These are phyloP conservation scores for Collybia nuda DNA, from an alignment of 768 basidiomycete species.

Conservation along the genomic window DNA sequence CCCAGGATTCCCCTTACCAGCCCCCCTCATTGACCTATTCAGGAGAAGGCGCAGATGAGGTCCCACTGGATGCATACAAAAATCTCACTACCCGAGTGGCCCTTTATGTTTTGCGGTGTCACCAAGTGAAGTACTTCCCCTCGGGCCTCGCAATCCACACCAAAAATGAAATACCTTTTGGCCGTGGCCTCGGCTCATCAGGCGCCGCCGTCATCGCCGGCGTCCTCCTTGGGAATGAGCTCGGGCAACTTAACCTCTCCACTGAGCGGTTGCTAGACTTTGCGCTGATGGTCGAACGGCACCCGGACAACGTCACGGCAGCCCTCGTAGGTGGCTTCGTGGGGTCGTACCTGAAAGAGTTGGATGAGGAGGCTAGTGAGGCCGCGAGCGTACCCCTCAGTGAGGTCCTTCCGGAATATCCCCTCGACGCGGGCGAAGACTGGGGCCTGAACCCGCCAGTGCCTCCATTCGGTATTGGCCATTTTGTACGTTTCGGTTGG, in stretches of 20 bases:
- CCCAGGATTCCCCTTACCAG: conserved; percentile 30
- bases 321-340: conserved; percentile 97
- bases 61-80: conserved; percentile 93
- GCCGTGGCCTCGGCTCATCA: conserved; percentile 95
- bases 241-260: conserved; percentile 73
- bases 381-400: conserved; percentile 91
- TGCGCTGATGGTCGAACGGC: conserved; percentile 98
- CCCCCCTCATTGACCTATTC: conserved; percentile 72
- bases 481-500: conserved; percentile 91
- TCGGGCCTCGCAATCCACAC: conserved; percentile 71
- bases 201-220: conserved; percentile 99
- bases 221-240: conserved; percentile 83
- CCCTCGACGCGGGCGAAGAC: conserved; percentile 84
- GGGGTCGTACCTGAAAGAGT: conserved; percentile 90
- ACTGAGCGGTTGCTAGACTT: conserved; percentile 84
- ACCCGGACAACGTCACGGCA: conserved; percentile 98
- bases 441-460: conserved; percentile 90
- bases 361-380: conserved; percentile 75
- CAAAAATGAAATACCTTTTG: conserved; percentile 95
- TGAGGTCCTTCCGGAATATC: conserved; percentile 96
- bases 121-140: conserved; percentile 74
- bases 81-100: conserved; percentile 97
- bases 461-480: conserved; percentile 90
- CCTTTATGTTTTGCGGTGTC: conserved; percentile 95
- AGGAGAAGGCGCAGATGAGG: conserved; percentile 88